A percentile compares a stretch with the other conserved stretches of the same genome.
These are phyloP conservation scores for Candolleomyces efflorescens DNA, from an alignment of 768 basidiomycete species.

Conservation along the genomic window DNA sequence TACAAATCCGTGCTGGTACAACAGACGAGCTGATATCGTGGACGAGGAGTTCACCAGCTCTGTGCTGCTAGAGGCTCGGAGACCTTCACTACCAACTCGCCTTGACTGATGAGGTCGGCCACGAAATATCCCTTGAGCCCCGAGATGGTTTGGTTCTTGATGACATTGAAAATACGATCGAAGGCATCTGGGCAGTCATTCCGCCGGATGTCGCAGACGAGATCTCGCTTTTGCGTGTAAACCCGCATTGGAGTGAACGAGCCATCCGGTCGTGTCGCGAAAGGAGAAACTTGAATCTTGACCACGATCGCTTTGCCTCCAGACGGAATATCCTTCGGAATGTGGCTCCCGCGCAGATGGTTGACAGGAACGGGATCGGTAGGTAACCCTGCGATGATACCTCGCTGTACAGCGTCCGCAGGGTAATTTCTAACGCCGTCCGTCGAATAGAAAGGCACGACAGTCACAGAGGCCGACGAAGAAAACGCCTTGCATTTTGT, in stretches of 20 bases:
- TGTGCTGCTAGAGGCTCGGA: conserved; percentile 53
- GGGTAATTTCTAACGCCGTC: not conserved
- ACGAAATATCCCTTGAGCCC: conserved; percentile 51
- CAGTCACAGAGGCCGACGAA: conserved; percentile 36
- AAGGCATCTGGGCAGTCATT: conserved; percentile 32
- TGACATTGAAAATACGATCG: conserved; percentile 32
- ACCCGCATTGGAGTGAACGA: conserved; percentile 22
- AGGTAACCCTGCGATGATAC: not conserved
- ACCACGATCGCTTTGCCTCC: conserved; percentile 39
- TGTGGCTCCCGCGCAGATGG: conserved; percentile 11
- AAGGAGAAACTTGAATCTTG: conserved; percentile 47
- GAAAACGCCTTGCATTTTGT: conserved; percentile 41
- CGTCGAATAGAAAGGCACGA: conserved; percentile 40
- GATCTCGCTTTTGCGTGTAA: conserved; percentile 52
- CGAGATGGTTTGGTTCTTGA: conserved; percentile 37
- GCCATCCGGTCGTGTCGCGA: conserved; percentile 1
- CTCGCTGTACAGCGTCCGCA: not conserved
- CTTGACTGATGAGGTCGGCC: conserved; percentile 42
- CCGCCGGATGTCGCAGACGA: conserved; percentile 40
- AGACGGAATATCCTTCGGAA: conserved; percentile 18
- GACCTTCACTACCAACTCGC: conserved; percentile 47
- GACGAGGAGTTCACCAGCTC: conserved; percentile 18
- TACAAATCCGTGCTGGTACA: too few species aligned
- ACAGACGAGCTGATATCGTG: too few species aligned
- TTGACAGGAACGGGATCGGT: not conserved